Evolutionary conservation across 2,329 filamentous ascomycete species (phyloP).

Genomic region (Neofusicoccum parvum): DNA sequence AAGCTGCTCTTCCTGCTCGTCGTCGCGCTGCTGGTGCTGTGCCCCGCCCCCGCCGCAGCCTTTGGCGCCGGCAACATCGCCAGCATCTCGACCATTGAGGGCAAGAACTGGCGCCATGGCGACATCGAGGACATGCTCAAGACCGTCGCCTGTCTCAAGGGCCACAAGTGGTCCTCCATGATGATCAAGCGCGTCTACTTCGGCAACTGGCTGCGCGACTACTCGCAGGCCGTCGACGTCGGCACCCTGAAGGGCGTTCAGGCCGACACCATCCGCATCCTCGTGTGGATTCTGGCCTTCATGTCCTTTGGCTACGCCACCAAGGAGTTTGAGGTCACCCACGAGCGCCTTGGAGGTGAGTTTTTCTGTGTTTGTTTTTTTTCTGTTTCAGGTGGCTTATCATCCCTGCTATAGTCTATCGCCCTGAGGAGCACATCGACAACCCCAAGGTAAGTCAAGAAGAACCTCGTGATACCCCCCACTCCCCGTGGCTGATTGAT

Average conservation of each 20-base stretch:
- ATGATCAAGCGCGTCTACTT: constrained; percentile 52
- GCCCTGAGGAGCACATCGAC: constrained; percentile 59
- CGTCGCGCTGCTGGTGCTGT: constrained; percentile 39
- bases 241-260: constrained; percentile 57
- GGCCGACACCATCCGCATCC: constrained; percentile 56
- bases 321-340: constrained; percentile 59
- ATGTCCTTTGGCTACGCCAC: constrained; percentile 61
- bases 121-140: constrained; percentile 56
- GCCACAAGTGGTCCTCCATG: constrained; percentile 47
- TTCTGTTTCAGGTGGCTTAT: neutral
- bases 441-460: constrained; percentile 39
- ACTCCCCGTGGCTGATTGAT: neutral
- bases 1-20: constrained; percentile 40
- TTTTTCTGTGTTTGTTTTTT: constrained; percentile 34
- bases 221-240: constrained; percentile 58
- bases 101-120: constrained; percentile 56
- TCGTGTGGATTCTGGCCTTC: constrained; percentile 59
- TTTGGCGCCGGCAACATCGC: constrained; percentile 55
- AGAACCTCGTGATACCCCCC: neutral
- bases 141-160: constrained; percentile 48
- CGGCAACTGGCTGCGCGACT: constrained; percentile 53
- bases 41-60: constrained; percentile 39
- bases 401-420: constrained; percentile 29
- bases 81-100: constrained; percentile 46
- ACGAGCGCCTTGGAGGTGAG: constrained; percentile 50